These are phyloP conservation scores for Neocucurbitaria cava DNA, from an alignment of 2,329 filamentous ascomycete species.

Conservation along the genomic window DNA sequence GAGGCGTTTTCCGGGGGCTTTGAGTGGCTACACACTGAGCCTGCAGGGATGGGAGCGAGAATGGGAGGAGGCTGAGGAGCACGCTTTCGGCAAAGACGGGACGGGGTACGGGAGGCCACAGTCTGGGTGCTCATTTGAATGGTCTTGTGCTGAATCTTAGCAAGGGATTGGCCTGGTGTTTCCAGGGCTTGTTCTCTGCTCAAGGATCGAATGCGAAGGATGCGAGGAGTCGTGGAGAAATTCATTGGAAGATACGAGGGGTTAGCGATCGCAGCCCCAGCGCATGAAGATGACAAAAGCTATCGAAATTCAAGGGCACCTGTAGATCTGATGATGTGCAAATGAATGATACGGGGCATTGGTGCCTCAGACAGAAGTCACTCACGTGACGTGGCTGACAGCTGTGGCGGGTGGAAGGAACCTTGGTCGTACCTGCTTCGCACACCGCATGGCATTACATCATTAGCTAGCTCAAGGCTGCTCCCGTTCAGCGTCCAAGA, in stretches of 20 bases:
- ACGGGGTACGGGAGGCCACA: neutral
- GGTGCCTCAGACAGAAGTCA: neutral
- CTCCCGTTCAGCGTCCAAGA: neutral
- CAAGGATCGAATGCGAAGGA: conserved; percentile 23
- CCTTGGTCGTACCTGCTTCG: conserved; percentile 2
- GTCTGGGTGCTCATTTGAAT: conserved; percentile 3
- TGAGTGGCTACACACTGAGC: conserved; percentile 11
- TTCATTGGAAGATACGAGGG: conserved; percentile 1
- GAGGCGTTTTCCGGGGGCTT: conserved; percentile 6
- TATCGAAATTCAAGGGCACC: conserved; percentile 1
- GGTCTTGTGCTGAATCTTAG: neutral
- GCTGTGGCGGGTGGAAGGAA: neutral
- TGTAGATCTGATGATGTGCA: neutral
- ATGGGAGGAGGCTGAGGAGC: conserved; percentile 1
- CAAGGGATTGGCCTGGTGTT: neutral
- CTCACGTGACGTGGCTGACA: conserved; percentile 12
- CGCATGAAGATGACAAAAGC: neutral
- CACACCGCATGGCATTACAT: conserved; percentile 1
- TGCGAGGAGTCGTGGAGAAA: conserved; percentile 7
- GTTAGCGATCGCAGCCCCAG: conserved; percentile 1
- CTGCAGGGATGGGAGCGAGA: conserved; percentile 11
- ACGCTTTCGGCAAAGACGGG: neutral
- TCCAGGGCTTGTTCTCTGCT: neutral
- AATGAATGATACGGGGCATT: no score
- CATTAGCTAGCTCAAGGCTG: neutral